phyloP scores from a whole-genome alignment of 306 rosid species.

The Citrullus amarus region DNA sequence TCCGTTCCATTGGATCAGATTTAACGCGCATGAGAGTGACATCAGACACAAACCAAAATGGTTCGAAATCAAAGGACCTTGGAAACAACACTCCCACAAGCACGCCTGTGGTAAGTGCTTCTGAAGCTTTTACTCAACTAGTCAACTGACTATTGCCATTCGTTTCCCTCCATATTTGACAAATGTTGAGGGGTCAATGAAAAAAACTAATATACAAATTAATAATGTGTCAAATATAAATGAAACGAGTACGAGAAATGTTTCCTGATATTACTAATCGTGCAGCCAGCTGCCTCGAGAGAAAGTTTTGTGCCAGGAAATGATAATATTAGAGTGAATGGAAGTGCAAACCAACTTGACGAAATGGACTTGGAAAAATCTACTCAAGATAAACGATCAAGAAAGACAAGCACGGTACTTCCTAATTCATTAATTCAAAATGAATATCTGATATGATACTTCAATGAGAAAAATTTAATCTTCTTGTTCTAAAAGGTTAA shows the following conservation, averaged over 20 bases:
- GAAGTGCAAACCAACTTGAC: constrained; percentile 29
- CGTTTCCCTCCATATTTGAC: neutral
- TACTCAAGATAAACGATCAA: constrained; percentile 57
- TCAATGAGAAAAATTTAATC: neutral
- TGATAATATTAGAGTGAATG: constrained; percentile 35
- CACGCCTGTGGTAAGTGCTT: constrained; percentile 37
- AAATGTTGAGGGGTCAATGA: neutral
- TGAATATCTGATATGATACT: neutral
- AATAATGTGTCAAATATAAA: too few species aligned
- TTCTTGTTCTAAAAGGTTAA: constrained; percentile 44
- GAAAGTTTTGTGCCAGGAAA: constrained; percentile 62
- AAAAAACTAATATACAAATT: too few species aligned
- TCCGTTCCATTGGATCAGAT: constrained; percentile 85
- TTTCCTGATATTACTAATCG: neutral
- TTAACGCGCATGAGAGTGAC: constrained; percentile 78
- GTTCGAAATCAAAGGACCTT: constrained; percentile 38
- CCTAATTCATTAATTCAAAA: neutral
- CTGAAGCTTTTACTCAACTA: neutral
- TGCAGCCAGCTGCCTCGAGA: constrained; percentile 74
- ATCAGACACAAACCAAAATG: constrained; percentile 30
- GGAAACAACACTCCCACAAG: constrained; percentile 70
- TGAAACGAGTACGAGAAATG: too few species aligned
- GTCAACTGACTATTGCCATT: neutral
- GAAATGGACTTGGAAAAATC: constrained; percentile 45
- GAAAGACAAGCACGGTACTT: constrained; percentile 87